These are phyloP conservation scores for Bonia amplexicaulis DNA, from an alignment of 176 grass and related monocot genomes.

Conservation along the genomic window DNA sequence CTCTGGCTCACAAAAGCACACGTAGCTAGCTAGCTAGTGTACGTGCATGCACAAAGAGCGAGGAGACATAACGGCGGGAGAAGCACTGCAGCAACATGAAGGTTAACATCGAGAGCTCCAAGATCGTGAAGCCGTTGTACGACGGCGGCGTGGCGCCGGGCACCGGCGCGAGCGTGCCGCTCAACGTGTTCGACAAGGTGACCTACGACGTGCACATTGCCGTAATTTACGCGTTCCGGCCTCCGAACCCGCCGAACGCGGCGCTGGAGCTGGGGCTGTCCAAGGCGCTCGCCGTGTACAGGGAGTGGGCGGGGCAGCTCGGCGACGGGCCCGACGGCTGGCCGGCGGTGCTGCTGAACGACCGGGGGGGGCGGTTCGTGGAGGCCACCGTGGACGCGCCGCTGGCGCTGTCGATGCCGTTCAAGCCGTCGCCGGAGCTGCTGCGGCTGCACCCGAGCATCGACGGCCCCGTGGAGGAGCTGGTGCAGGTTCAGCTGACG, in stretches of 20 bases:
- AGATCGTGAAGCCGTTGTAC: constrained; percentile 43
- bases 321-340: constrained; percentile 23
- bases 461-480: constrained; percentile 32
- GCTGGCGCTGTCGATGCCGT: constrained; percentile 32
- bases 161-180: constrained; percentile 16
- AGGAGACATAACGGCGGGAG: not conserved
- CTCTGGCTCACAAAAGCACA: not conserved
- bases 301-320: constrained; percentile 51
- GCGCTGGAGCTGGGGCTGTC: constrained; percentile 40
- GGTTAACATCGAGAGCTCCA: constrained; percentile 43
- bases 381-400: constrained; percentile 50
- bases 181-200: constrained; percentile 62
- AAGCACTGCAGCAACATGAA: constrained; percentile 15
- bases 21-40: not conserved
- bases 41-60: not conserved
- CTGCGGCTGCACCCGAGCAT: constrained; percentile 47
- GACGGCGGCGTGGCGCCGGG: not conserved
- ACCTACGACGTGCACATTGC: constrained; percentile 59
- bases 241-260: constrained; percentile 48
- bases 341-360: constrained; percentile 43
- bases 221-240: constrained; percentile 67
- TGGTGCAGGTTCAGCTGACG: constrained; percentile 60
- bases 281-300: constrained; percentile 38
- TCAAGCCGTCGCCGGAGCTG: constrained; percentile 36
- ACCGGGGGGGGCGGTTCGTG: constrained; percentile 42